Percentiles rank a stretch among this genome's conserved stretches.
phyloP scores from a whole-genome alignment of 1,284 basidiomycete genomes.

The Stygiomarasmius scandens region DNA sequence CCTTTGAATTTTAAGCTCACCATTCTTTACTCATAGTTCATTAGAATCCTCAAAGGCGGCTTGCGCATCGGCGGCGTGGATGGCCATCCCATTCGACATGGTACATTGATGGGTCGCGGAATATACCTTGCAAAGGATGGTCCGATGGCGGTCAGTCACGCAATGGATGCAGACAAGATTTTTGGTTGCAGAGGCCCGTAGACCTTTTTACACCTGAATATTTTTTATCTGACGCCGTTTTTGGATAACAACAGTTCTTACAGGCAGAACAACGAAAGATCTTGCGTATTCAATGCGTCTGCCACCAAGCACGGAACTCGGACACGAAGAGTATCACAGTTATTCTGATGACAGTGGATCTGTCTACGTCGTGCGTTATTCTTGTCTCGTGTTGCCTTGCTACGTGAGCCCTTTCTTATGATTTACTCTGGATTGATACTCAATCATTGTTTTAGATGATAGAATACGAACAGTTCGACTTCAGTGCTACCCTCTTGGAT shows the following conservation, averaged over 20 bases:
- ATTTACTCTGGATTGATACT: too few species aligned
- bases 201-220: neutral
- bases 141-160: constrained; percentile 14
- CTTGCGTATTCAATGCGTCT: neutral
- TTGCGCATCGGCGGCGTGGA: constrained; percentile 20
- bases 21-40: neutral
- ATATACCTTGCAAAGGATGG: constrained; percentile 19
- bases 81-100: constrained; percentile 14
- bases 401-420: constrained; percentile 14
- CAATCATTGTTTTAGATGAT: too few species aligned
- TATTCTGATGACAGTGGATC: neutral
- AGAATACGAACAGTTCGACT: too few species aligned
- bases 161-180: constrained; percentile 11
- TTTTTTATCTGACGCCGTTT: neutral
- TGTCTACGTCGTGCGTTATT: constrained; percentile 19
- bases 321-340: constrained; percentile 11
- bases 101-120: constrained; percentile 15
- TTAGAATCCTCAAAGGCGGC: constrained; percentile 15
- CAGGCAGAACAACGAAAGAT: constrained; percentile 11
- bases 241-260: constrained; percentile 11
- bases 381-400: constrained; percentile 19
- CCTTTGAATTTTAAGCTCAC: neutral
- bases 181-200: constrained; percentile 21
- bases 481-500: too few species aligned
- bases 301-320: neutral